A percentile compares a stretch with the other conserved stretches of the same genome.
Evolutionary conservation across 306 rosid species (phyloP).

Genomic region (Pueraria montana): DNA sequence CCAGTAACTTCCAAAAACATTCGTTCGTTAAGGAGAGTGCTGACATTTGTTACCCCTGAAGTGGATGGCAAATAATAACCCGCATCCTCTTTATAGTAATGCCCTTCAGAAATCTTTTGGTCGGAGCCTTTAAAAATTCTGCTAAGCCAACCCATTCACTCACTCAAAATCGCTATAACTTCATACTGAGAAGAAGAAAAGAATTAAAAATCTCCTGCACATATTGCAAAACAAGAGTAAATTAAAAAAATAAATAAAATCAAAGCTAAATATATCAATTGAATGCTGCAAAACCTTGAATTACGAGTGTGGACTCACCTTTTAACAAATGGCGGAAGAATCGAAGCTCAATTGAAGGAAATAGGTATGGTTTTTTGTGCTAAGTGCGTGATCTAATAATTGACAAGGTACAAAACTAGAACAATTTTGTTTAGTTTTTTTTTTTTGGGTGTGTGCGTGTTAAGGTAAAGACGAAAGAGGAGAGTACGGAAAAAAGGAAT

Average conservation of each 20-base stretch:
- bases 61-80: slow-evolving; percentile 69
- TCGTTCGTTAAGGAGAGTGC: background rate
- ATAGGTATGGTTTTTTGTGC: background rate
- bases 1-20: slow-evolving; percentile 5
- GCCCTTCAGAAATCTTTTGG: slow-evolving; percentile 74
- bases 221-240: slow-evolving; percentile 20
- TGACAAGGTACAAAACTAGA: background rate
- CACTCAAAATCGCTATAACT: slow-evolving; percentile 51
- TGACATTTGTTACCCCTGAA: slow-evolving; percentile 68
- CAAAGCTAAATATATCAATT: slow-evolving; percentile 36
- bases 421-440: background rate
- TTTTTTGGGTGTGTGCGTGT: background rate
- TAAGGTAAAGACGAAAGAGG: background rate
- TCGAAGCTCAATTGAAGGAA: slow-evolving; percentile 49
- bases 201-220: slow-evolving; percentile 57
- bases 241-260: background rate
- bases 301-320: slow-evolving; percentile 61
- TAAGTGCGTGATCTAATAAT: slow-evolving; percentile 33
- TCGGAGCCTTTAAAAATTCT: slow-evolving; percentile 80
- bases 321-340: slow-evolving; percentile 52
- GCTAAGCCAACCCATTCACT: slow-evolving; percentile 84
- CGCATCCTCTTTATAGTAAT: slow-evolving; percentile 65
- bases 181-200: slow-evolving; percentile 47
- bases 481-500: background rate
- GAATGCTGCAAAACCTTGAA: slow-evolving; percentile 42